These are phyloP conservation scores for Boletus bicolor DNA, from an alignment of 768 basidiomycete species.

Conservation along the genomic window DNA sequence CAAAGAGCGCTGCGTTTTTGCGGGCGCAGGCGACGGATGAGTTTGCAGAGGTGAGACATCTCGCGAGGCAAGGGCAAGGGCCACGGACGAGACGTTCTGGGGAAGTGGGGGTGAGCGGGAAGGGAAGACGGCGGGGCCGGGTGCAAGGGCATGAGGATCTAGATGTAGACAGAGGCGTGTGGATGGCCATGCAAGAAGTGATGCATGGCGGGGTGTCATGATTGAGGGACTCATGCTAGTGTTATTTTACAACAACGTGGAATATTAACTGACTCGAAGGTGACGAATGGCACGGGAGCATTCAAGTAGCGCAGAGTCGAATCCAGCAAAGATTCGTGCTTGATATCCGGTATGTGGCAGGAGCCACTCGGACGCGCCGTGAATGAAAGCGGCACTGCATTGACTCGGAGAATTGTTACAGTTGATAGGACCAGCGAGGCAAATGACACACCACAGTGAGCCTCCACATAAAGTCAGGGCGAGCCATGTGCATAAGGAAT, in stretches of 20 bases:
- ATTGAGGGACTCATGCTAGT: neutral
- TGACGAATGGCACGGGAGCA: neutral
- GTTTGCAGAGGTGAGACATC: conserved; percentile 65
- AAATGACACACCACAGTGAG: no score
- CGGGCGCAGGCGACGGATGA: conserved; percentile 74
- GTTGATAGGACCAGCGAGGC: no score
- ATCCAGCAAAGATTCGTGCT: neutral
- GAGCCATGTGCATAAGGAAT: no score
- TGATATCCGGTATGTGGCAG: neutral
- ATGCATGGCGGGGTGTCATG: conserved; percentile 1
- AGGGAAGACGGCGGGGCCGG: conserved; percentile 13
- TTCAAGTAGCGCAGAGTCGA: no score
- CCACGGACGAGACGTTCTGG: neutral
- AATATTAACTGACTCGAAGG: neutral
- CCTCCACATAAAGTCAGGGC: no score
- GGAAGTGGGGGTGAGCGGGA: neutral
- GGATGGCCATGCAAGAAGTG: conserved; percentile 28
- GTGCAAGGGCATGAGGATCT: conserved; percentile 1
- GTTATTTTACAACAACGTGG: neutral
- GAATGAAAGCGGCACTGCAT: no score
- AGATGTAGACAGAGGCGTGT: conserved; percentile 12
- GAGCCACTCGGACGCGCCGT: no score
- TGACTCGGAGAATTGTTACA: no score
- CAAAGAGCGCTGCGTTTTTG: conserved; percentile 61
- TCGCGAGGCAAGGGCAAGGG: conserved; percentile 47